Percentiles rank a stretch among this genome's conserved stretches.
phyloP scores from a whole-genome alignment of 331 rosid species.

The Arachis monticola region DNA sequence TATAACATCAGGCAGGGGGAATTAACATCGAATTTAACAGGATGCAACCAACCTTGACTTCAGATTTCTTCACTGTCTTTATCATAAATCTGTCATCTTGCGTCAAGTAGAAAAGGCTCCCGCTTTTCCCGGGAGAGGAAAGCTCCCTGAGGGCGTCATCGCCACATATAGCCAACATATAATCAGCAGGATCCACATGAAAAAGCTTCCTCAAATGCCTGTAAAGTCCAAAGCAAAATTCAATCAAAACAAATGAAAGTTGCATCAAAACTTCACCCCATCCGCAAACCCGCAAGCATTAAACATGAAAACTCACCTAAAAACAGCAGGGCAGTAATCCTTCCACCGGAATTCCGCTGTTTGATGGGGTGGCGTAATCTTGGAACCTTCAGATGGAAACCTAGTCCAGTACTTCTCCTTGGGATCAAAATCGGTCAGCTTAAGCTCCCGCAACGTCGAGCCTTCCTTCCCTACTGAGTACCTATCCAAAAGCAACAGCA shows the following conservation, averaged over 20 bases:
- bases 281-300: not conserved
- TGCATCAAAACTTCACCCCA: not conserved
- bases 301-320: conserved; percentile 54
- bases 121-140: conserved; percentile 97
- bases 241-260: conserved; percentile 25
- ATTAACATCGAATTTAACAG: conserved; percentile 1
- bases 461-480: conserved; percentile 88
- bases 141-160: conserved; percentile 95
- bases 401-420: conserved; percentile 96
- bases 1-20: not conserved
- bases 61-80: conserved; percentile 97
- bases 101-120: conserved; percentile 90
- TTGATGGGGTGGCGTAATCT: conserved; percentile 89
- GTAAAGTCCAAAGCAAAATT: conserved; percentile 37
- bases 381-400: conserved; percentile 90
- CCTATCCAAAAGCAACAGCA: conserved; percentile 45
- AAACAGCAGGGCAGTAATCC: conserved; percentile 94
- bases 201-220: conserved; percentile 88
- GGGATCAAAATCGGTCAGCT: conserved; percentile 81
- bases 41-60: conserved; percentile 75
- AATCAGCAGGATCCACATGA: conserved; percentile 94
- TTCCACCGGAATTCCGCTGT: conserved; percentile 91
- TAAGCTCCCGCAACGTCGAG: conserved; percentile 58
- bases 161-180: conserved; percentile 97
- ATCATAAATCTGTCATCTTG: conserved; percentile 98